Base-by-base conservation (phyloP, 192 early-diverging fungal species). In the Podila clonocystis region DNA sequence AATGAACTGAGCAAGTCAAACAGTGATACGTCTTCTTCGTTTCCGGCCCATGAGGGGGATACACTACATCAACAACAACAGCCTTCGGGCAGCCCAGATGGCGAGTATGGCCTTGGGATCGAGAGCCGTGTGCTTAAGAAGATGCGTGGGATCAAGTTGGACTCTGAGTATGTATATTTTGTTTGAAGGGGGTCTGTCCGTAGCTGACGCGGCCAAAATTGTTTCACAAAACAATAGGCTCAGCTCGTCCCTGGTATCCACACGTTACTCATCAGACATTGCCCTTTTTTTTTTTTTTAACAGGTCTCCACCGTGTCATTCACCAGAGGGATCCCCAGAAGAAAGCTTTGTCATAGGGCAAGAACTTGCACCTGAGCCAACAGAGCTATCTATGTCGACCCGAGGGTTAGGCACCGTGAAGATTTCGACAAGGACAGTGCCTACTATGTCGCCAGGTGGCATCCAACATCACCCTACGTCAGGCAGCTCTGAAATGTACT, bases 81-180 rank as follows among this genome's bases (percentile, higher is more conserved):
- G 30, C 26, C 33, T 1, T 12, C 41, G 17, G 62, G 64, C 13
- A 19, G 59, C 49, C 50, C 68, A 4, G 71, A 80, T n/a, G 17
- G 28, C 33, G 77, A 80, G 20, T 19, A 48, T n/a, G 62, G 50
- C 8, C 41, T 45, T 45, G 41, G 41, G 11, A 73, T 80, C n/a
- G 77, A 80, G 31, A 67, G 77, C 0, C 70, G 77, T 15, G 77
- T 80, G 26, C 36, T 80, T 2, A 72, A 65, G 48, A 67, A 64
- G 49, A 80, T 80, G 77, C 61, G 36, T 13, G 41, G 55, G 9
- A 80, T 80, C 17, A 80, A 80, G 55, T 41, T 80, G 20, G 34
- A 72, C 24, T 80, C 77, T 33, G 70, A 72, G 77, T 80, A 73
- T 41, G 76, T 38, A 29, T 20, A 29, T 20, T 24, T 28, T n/a